phyloP scores from a whole-genome alignment of 345 rosid species.

The Camelina sativa region DNA sequence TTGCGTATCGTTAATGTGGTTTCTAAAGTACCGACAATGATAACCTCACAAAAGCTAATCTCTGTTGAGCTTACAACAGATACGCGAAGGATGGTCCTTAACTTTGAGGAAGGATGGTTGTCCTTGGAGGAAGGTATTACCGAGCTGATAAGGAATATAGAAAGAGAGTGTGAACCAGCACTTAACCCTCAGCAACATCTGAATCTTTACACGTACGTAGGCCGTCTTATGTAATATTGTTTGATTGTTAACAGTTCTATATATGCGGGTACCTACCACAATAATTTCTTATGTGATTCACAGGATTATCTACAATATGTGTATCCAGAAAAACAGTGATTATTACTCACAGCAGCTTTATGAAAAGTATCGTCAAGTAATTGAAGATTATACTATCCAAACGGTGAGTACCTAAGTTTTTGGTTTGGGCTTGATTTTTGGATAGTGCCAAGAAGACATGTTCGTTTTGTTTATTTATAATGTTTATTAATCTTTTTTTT shows the following conservation, averaged over 20 bases:
- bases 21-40: too few species aligned
- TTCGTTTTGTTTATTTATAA: neutral
- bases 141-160: slow-evolving; percentile 63
- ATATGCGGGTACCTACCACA: neutral
- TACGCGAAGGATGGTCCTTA: too few species aligned
- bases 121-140: slow-evolving; percentile 56
- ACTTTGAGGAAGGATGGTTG: slow-evolving; percentile 61
- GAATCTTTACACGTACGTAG: slow-evolving; percentile 55
- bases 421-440: neutral
- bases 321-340: slow-evolving; percentile 55
- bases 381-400: slow-evolving; percentile 24
- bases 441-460: neutral
- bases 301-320: slow-evolving; percentile 63
- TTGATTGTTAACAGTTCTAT: neutral
- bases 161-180: slow-evolving; percentile 52
- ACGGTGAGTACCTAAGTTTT: slow-evolving; percentile 38
- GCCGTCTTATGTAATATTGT: neutral
- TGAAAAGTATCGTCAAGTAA: slow-evolving; percentile 55
- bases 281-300: neutral
- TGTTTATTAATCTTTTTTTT: neutral
- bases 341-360: slow-evolving; percentile 63
- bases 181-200: slow-evolving; percentile 57
- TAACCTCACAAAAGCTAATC: too few species aligned
- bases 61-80: too few species aligned
- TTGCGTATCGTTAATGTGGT: too few species aligned